These are phyloP conservation scores for Sugiyamaella mastotermitis DNA, from an alignment of 805 yeast genomes.

Conservation along the genomic window DNA sequence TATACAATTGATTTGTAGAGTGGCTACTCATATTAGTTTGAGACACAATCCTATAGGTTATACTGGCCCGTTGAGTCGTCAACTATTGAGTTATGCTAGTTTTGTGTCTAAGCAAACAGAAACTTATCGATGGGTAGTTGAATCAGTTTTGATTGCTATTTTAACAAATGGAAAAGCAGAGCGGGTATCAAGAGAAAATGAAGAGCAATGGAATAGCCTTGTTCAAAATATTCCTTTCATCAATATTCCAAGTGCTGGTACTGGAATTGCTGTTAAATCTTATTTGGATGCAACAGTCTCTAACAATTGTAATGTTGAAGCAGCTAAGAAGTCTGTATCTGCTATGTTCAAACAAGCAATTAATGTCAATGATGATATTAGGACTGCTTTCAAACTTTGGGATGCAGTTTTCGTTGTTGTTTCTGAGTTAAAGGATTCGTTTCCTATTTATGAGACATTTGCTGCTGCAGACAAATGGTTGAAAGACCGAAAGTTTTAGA, in stretches of 20 bases:
- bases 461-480: conserved; percentile 16
- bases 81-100: conserved; percentile 61
- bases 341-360: conserved; percentile 24
- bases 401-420: conserved; percentile 14
- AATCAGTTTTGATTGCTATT: conserved; percentile 40
- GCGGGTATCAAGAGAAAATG: conserved; percentile 39
- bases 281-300: conserved; percentile 38
- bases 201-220: conserved; percentile 53
- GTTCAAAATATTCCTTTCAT: conserved; percentile 58
- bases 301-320: conserved; percentile 3
- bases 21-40: conserved; percentile 41
- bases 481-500: neutral
- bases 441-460: conserved; percentile 28
- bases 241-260: conserved; percentile 51
- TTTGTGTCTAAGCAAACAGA: conserved; percentile 48
- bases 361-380: conserved; percentile 22
- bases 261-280: conserved; percentile 54
- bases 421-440: conserved; percentile 35
- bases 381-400: conserved; percentile 27
- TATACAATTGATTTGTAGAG: conserved; percentile 42
- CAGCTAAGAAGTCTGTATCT: conserved; percentile 16
- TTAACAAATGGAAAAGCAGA: conserved; percentile 49
- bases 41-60: conserved; percentile 50
- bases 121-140: conserved; percentile 49
- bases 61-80: conserved; percentile 66